phyloP scores from a whole-genome alignment of 2,329 filamentous ascomycete genomes.

The Dactylellina haptotyla region DNA sequence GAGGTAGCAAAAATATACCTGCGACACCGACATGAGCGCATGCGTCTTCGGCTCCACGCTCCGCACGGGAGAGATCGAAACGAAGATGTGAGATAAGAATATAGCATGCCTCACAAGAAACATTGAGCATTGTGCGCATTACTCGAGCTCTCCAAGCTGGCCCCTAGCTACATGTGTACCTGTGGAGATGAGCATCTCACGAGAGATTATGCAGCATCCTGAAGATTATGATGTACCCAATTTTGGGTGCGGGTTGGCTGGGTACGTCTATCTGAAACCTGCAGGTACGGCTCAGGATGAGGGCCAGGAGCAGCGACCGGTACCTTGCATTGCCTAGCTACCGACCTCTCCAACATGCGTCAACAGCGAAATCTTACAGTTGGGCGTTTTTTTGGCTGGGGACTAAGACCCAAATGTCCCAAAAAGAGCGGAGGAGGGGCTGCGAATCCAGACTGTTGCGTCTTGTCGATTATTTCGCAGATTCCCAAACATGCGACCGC shows the following conservation, averaged over 20 bases:
- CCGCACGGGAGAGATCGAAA: conserved; percentile 4
- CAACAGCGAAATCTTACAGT: conserved; percentile 15
- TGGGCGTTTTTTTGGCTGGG: background rate
- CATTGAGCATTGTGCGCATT: background rate
- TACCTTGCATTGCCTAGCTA: conserved; percentile 54
- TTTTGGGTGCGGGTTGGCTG: conserved; percentile 51
- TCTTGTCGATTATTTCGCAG: conserved; percentile 47
- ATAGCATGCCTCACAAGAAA: background rate
- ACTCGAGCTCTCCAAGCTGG: background rate
- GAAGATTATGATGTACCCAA: conserved; percentile 37
- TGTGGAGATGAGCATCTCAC: conserved; percentile 23
- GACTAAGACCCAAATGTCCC: background rate
- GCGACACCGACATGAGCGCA: conserved; percentile 29
- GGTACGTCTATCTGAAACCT: conserved; percentile 54
- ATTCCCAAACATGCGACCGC: conserved; percentile 49
- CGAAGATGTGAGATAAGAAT: conserved; percentile 29
- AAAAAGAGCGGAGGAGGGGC: background rate
- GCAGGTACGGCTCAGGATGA: conserved; percentile 52
- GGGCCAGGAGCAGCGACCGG: conserved; percentile 38
- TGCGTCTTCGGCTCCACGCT: conserved; percentile 29
- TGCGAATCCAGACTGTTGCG: conserved; percentile 17
- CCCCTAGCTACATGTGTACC: background rate
- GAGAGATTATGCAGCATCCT: conserved; percentile 32
- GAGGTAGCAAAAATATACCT: conserved; percentile 29
- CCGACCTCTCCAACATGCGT: conserved; percentile 33